Evolutionary conservation across 257 asterid genomes (phyloP), one percentile per base, ranked within the genome.

Genomic region (Scutellaria baicalensis): DNA sequence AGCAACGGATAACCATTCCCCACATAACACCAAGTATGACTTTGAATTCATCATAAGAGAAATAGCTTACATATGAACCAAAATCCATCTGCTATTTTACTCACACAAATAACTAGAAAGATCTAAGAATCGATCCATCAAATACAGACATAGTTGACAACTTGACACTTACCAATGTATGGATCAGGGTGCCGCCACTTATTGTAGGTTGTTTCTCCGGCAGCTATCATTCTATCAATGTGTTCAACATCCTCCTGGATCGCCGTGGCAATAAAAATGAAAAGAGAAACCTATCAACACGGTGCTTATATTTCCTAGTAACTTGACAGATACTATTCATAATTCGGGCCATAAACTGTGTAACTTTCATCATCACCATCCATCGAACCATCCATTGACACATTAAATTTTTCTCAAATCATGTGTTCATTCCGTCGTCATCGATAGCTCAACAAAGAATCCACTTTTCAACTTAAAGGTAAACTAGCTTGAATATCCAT

Each of bases 181-280:
- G 97, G 97, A 77, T 91, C 97, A 55, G 97, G 97, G 66, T 91
- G 97, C 81, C 91, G 72, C 88, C 87, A 91, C 78, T 87, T 87
- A 62, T 89, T 80, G 77, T 85, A 78, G 54, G 64, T 47, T 36
- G 91, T 84, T 80, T 91, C 97, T 31, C 87, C 96, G 79, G 76
- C 84, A 61, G 77, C 79, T 38, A 91, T 84, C 86, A 91, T 71
- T 77, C 87, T 84, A 72, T 91, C 97, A 74, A 91, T 85, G 56
- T 80, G 80, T 79, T 91, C 96, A 78, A 87, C 33, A 77, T 89
- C 89, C 79, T 85, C 93, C 97, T 91, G 90, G 35, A 78, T 64
- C 61, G 42, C n/a, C 51, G 42, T 10, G 38, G 52, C 13, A 52
- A n/a, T n/a, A 71, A 77, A 44, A 21, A 56, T 45, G 18, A 67